Percentiles rank a stretch among this genome's conserved stretches.
phyloP scores from a whole-genome alignment of 306 rosid species.

The Luffa acutangula region DNA sequence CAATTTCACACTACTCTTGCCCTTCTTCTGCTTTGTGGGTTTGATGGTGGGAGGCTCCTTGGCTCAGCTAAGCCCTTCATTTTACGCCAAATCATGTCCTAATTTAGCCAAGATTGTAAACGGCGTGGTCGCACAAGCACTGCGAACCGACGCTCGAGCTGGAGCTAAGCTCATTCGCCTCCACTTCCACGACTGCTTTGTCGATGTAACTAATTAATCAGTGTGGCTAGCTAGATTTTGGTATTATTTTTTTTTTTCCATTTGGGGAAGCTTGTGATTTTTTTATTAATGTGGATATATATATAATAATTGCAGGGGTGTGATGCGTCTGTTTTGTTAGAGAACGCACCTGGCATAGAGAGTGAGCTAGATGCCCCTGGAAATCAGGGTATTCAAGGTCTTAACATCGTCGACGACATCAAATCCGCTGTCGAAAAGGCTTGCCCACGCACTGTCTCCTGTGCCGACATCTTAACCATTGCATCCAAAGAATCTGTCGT shows the following conservation, averaged over 20 bases:
- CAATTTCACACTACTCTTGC: neutral
- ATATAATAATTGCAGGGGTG: slow-evolving; percentile 20
- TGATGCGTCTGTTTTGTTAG: slow-evolving; percentile 35
- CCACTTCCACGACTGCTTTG: slow-evolving; percentile 30
- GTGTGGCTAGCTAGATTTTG: no score
- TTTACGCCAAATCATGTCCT: slow-evolving; percentile 15
- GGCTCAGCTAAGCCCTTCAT: slow-evolving; percentile 18
- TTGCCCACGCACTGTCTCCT: slow-evolving; percentile 39
- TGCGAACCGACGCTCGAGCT: slow-evolving; percentile 13
- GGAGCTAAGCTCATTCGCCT: slow-evolving; percentile 28
- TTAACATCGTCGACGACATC: slow-evolving; percentile 25
- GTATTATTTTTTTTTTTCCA: neutral
- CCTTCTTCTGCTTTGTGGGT: neutral
- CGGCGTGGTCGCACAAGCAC: slow-evolving; percentile 16
- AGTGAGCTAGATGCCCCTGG: slow-evolving; percentile 18
- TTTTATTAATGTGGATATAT: neutral
- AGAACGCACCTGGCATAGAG: slow-evolving; percentile 18
- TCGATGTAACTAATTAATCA: slow-evolving; percentile 5
- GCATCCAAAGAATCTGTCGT: slow-evolving; percentile 21
- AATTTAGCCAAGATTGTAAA: slow-evolving; percentile 14
- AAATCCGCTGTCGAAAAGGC: slow-evolving; percentile 31
- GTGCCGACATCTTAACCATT: slow-evolving; percentile 39
- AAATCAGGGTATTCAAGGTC: slow-evolving; percentile 16
- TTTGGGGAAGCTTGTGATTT: no score
- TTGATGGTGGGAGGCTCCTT: neutral